phyloP scores from a whole-genome alignment of 495 filamentous ascomycete species.

The Xeromyces bisporus region DNA sequence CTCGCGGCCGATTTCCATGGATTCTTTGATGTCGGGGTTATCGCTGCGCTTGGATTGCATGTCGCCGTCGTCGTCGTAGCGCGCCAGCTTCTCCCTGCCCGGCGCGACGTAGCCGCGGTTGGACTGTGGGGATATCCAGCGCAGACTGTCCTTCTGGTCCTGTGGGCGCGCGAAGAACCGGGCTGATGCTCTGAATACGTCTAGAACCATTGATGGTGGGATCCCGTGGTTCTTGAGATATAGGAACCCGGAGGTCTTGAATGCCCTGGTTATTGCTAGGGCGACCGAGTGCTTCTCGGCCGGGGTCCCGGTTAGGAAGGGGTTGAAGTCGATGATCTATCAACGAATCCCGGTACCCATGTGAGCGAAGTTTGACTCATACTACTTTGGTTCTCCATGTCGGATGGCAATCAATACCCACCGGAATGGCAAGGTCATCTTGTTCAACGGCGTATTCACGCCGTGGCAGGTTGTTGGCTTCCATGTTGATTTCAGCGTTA shows the following conservation, averaged over 20 bases:
- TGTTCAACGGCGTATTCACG: slow-evolving; percentile 37
- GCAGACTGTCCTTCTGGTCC: slow-evolving; percentile 49
- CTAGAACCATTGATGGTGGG: slow-evolving; percentile 35
- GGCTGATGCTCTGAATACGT: slow-evolving; percentile 55
- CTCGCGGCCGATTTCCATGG: slow-evolving; percentile 68
- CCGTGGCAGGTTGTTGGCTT: slow-evolving; percentile 10
- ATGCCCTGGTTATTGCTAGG: slow-evolving; percentile 54
- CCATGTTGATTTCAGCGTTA: slow-evolving; percentile 1
- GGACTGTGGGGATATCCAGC: slow-evolving; percentile 53
- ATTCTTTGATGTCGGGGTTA: slow-evolving; percentile 68
- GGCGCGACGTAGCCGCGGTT: slow-evolving; percentile 65
- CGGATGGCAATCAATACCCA: slow-evolving; percentile 15
- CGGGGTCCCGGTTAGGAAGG: slow-evolving; percentile 49
- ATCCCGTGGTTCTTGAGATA: slow-evolving; percentile 73
- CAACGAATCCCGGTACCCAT: too few species aligned
- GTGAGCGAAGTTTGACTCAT: not conserved
- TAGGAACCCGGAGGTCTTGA: slow-evolving; percentile 76
- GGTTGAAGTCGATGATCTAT: slow-evolving; percentile 78
- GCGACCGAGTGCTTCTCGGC: slow-evolving; percentile 49
- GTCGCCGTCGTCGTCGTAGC: slow-evolving; percentile 36
- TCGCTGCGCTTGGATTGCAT: slow-evolving; percentile 40
- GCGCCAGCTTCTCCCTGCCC: slow-evolving; percentile 62
- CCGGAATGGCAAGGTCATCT: slow-evolving; percentile 54
- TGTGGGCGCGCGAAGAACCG: slow-evolving; percentile 60
- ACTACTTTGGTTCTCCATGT: not conserved